A percentile compares a stretch with the other conserved stretches of the same genome.
These are phyloP conservation scores for Russula vinacea DNA, from an alignment of 768 basidiomycete species.

Conservation along the genomic window DNA sequence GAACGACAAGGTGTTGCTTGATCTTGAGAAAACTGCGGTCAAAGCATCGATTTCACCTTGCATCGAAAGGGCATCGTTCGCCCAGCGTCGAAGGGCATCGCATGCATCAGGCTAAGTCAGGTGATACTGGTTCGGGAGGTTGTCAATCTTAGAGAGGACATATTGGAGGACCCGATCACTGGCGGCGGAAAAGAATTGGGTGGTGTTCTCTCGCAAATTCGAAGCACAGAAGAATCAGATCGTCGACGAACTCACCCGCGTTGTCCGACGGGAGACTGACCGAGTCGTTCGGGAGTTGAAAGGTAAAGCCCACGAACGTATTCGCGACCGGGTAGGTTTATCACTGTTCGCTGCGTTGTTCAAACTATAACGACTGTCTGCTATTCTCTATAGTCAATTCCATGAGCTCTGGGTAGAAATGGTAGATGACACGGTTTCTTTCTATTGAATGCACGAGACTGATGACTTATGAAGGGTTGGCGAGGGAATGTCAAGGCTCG, in stretches of 20 bases:
- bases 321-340: conserved; percentile 23
- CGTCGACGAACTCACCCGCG: conserved; percentile 19
- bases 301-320: conserved; percentile 32
- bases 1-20: conserved; percentile 27
- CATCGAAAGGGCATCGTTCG: background rate
- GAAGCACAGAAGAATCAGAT: conserved; percentile 26
- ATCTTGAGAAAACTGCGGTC: conserved; percentile 28
- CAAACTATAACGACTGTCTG: background rate
- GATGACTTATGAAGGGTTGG: conserved; percentile 23
- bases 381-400: conserved; percentile 1
- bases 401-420: conserved; percentile 32
- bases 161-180: conserved; percentile 29
- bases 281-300: conserved; percentile 27
- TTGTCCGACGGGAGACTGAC: conserved; percentile 28
- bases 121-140: background rate
- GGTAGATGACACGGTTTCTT: conserved; percentile 17
- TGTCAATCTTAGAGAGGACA: conserved; percentile 27
- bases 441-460: background rate
- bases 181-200: conserved; percentile 30
- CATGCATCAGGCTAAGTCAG: background rate
- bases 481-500: conserved; percentile 26
- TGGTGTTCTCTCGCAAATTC: conserved; percentile 31
- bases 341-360: too few species aligned
- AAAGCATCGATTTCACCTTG: background rate
- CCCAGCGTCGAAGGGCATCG: background rate